Percentiles rank a stretch among this genome's conserved stretches.
These are phyloP conservation scores for Xerocomus amazonicus DNA, from an alignment of 1,284 basidiomycete genomes.

Conservation along the genomic window DNA sequence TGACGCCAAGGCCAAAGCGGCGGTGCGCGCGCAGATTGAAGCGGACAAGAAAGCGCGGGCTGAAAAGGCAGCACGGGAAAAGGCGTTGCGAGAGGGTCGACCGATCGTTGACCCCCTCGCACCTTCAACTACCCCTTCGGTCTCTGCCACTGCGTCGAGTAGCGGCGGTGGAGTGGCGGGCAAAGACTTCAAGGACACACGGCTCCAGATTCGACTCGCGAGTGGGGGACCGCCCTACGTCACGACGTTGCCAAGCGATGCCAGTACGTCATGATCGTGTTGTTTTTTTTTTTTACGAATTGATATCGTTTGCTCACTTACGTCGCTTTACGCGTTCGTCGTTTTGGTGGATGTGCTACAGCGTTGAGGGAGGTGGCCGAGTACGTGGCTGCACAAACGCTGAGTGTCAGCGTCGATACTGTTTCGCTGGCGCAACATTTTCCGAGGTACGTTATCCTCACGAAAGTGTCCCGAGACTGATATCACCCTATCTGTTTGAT, in stretches of 20 bases:
- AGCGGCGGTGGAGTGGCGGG: slow-evolving; percentile 47
- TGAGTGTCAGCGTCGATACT: slow-evolving; percentile 68
- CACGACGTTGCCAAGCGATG: slow-evolving; percentile 76
- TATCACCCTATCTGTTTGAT: too few species aligned
- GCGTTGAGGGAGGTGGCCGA: slow-evolving; percentile 84
- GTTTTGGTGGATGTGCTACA: too few species aligned
- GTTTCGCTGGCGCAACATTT: slow-evolving; percentile 77
- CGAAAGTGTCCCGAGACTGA: too few species aligned
- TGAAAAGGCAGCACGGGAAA: slow-evolving; percentile 83
- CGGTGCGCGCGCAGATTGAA: slow-evolving; percentile 90
- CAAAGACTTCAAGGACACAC: slow-evolving; percentile 77
- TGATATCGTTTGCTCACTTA: too few species aligned
- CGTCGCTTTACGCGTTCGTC: too few species aligned
- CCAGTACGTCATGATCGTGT: slow-evolving; percentile 47
- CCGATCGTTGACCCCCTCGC: slow-evolving; percentile 36
- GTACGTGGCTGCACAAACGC: slow-evolving; percentile 72
- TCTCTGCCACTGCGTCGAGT: slow-evolving; percentile 32
- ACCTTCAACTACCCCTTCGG: slow-evolving; percentile 19
- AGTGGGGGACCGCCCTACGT: slow-evolving; percentile 77
- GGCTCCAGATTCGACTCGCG: slow-evolving; percentile 81
- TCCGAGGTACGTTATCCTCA: slow-evolving; percentile 59
- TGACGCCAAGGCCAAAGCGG: slow-evolving; percentile 79
- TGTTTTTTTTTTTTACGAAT: too few species aligned
- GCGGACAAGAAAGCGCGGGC: slow-evolving; percentile 88
- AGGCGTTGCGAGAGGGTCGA: slow-evolving; percentile 78